Evolutionary conservation across 345 rosid genomes (phyloP).

Genomic region (Linum usitatissimum): DNA sequence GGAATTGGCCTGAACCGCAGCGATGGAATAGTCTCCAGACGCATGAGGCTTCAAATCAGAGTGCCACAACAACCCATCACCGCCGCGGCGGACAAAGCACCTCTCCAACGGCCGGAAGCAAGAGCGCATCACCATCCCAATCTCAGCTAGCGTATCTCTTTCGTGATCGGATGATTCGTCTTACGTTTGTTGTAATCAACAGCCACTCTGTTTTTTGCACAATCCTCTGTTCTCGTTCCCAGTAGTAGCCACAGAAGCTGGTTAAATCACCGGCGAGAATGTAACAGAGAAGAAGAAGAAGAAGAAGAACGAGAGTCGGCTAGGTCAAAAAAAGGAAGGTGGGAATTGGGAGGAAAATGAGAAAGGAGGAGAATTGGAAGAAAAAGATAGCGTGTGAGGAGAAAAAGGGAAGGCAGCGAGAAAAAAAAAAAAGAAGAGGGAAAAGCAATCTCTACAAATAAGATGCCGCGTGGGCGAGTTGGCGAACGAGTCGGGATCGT

Average conservation of each 20-base stretch:
- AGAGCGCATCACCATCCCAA: slow-evolving; percentile 46
- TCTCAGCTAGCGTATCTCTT: background rate
- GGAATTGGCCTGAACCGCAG: slow-evolving; percentile 86
- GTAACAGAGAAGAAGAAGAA: background rate
- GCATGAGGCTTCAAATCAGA: slow-evolving; percentile 71
- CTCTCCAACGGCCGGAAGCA: slow-evolving; percentile 59
- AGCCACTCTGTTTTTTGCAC: background rate
- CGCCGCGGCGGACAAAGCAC: slow-evolving; percentile 38
- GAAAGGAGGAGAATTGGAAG: slow-evolving; percentile 2
- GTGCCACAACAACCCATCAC: slow-evolving; percentile 75
- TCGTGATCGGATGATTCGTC: background rate
- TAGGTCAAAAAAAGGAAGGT: background rate
- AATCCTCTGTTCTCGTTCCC: background rate
- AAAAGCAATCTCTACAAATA: background rate
- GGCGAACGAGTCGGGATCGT: too few relatives aligned
- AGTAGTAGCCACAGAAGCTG: background rate
- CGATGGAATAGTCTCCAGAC: slow-evolving; percentile 85
- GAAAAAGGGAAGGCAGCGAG: background rate
- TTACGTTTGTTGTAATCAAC: background rate
- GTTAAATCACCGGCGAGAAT: background rate
- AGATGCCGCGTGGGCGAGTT: slow-evolving; percentile 40
- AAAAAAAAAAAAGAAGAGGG: slow-evolving; percentile 12
- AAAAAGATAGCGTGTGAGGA: slow-evolving; percentile 5
- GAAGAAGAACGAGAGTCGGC: background rate
- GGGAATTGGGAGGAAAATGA: background rate